These are phyloP conservation scores for Avena insularis DNA, from an alignment of 176 grass and related monocot species.

Conservation along the genomic window DNA sequence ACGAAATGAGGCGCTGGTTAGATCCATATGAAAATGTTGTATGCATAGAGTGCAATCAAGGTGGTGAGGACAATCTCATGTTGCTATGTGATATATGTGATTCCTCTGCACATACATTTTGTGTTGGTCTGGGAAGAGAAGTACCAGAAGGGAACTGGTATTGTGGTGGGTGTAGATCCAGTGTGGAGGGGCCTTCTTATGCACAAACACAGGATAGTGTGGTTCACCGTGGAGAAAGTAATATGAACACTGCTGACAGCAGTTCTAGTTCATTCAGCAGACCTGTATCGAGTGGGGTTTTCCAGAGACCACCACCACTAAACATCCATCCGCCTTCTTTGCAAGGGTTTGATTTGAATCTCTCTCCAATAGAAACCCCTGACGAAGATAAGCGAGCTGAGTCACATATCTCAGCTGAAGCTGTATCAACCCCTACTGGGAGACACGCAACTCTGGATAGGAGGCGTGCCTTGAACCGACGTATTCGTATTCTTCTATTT, in stretches of 20 bases:
- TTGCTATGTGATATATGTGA: constrained; percentile 89
- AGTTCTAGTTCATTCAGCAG: constrained; percentile 22
- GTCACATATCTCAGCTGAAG: constrained; percentile 49
- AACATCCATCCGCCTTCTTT: constrained; percentile 32
- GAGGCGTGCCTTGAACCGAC: constrained; percentile 62
- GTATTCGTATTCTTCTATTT: constrained; percentile 71
- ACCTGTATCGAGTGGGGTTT: constrained; percentile 29
- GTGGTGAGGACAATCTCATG: constrained; percentile 76
- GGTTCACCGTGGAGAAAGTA: constrained; percentile 19
- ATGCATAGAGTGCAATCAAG: constrained; percentile 82
- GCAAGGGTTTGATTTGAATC: constrained; percentile 74
- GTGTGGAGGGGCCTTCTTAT: constrained; percentile 47
- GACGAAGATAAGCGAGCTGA: constrained; percentile 55
- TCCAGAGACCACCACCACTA: constrained; percentile 45
- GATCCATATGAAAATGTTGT: constrained; percentile 82
- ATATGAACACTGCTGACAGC: background rate
- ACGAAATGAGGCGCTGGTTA: constrained; percentile 54
- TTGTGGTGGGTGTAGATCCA: constrained; percentile 66
- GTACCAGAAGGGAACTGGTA: constrained; percentile 88
- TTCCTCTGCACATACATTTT: constrained; percentile 86
- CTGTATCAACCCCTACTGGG: constrained; percentile 53
- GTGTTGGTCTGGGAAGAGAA: constrained; percentile 72
- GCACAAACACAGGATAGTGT: constrained; percentile 42
- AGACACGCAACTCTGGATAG: constrained; percentile 65
- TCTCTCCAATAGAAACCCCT: constrained; percentile 56